These are phyloP conservation scores for Talaromyces rugulosus DNA, from an alignment of 2,329 filamentous ascomycete species.

Conservation along the genomic window DNA sequence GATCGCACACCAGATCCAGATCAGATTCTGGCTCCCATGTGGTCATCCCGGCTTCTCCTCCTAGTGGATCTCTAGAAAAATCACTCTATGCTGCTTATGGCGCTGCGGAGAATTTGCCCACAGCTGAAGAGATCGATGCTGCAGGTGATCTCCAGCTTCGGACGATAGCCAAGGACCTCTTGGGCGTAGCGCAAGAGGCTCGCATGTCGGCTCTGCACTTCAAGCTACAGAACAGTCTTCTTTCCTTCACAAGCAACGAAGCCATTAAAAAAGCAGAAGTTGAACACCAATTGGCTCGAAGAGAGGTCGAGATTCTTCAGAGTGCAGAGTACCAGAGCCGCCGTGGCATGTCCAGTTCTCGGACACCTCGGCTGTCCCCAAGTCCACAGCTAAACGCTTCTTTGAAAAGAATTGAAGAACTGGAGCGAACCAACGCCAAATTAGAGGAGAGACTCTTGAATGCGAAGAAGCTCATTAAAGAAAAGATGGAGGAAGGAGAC, in stretches of 20 bases:
- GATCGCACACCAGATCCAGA: slow-evolving; percentile 32
- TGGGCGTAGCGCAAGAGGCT: slow-evolving; percentile 55
- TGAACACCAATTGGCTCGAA: slow-evolving; percentile 85
- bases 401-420: slow-evolving; percentile 58
- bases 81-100: slow-evolving; percentile 40
- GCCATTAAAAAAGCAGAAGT: slow-evolving; percentile 82
- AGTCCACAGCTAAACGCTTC: slow-evolving; percentile 56
- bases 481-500: slow-evolving; percentile 71
- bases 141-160: slow-evolving; percentile 52
- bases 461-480: slow-evolving; percentile 76
- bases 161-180: slow-evolving; percentile 51
- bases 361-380: slow-evolving; percentile 35
- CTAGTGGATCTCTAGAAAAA: slow-evolving; percentile 39
- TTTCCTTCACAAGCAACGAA: slow-evolving; percentile 78
- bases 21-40: slow-evolving; percentile 33
- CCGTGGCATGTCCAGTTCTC: slow-evolving; percentile 49
- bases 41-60: slow-evolving; percentile 48
- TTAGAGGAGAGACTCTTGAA: slow-evolving; percentile 63
- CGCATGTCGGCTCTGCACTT: slow-evolving; percentile 86
- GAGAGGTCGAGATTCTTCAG: slow-evolving; percentile 81
- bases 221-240: slow-evolving; percentile 82
- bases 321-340: slow-evolving; percentile 66
- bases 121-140: slow-evolving; percentile 48
- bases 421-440: slow-evolving; percentile 62
- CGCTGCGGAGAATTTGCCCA: slow-evolving; percentile 42